Evolutionary conservation across 805 yeast species (phyloP).

Genomic region (Wickerhamiella azyma): DNA sequence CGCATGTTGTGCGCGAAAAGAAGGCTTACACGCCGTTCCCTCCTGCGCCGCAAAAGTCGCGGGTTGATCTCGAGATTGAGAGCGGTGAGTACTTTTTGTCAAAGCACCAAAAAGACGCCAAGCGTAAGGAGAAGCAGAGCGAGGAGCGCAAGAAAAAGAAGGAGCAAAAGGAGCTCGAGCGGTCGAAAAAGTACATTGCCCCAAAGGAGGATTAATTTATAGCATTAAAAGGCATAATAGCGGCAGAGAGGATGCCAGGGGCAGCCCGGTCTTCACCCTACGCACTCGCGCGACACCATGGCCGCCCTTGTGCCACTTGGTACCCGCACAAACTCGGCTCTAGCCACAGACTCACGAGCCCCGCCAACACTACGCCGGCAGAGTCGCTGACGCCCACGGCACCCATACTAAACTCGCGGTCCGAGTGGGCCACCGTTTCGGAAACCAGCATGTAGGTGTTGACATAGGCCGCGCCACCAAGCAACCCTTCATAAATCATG

Average conservation of each 20-base stretch:
- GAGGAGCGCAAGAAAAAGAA: conserved; percentile 64
- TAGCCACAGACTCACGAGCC: conserved; percentile 54
- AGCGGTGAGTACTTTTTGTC: conserved; percentile 96
- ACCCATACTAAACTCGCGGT: conserved; percentile 71
- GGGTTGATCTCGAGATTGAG: conserved; percentile 92
- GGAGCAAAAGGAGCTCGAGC: conserved; percentile 49
- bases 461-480: conserved; percentile 85
- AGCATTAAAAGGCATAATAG: too few species aligned
- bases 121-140: conserved; percentile 60
- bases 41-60: conserved; percentile 92
- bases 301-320: conserved; percentile 60
- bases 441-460: conserved; percentile 73
- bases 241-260: too few species aligned
- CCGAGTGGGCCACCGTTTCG: conserved; percentile 36
- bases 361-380: conserved; percentile 74
- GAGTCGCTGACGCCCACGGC: conserved; percentile 75
- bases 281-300: too few species aligned
- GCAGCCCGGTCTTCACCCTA: too few species aligned
- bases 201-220: conserved; percentile 57
- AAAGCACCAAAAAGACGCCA: conserved; percentile 63
- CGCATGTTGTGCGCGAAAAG: conserved; percentile 50
- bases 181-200: conserved; percentile 68
- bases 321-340: conserved; percentile 60
- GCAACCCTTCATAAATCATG: conserved; percentile 69
- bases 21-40: conserved; percentile 97